A percentile compares a stretch with the other conserved stretches of the same genome.
These are phyloP conservation scores for Triticum aestivum DNA, from an alignment of 176 grass and related monocot species.

Conservation along the genomic window DNA sequence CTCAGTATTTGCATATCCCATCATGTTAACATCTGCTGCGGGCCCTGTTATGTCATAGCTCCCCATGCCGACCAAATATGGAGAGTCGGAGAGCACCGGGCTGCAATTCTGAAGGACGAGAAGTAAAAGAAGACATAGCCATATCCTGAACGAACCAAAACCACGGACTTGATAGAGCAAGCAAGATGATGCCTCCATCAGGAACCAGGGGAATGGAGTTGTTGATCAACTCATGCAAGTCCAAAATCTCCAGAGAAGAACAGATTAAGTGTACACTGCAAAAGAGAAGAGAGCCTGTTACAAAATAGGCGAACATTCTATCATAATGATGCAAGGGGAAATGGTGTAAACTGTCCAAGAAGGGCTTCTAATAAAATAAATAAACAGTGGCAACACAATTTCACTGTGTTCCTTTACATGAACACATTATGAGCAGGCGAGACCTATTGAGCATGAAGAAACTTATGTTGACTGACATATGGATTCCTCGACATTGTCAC, in stretches of 20 bases:
- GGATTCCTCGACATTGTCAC: not conserved
- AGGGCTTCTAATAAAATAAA: not conserved
- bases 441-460: not conserved
- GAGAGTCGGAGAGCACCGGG: conserved; percentile 47
- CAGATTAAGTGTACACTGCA: conserved; percentile 16
- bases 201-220: conserved; percentile 26
- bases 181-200: conserved; percentile 53
- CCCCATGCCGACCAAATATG: conserved; percentile 79
- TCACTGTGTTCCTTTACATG: not conserved
- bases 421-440: not conserved
- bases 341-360: not conserved
- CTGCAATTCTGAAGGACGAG: conserved; percentile 49
- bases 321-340: not conserved
- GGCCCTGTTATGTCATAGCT: conserved; percentile 97
- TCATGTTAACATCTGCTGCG: conserved; percentile 99
- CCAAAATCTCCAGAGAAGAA: not conserved
- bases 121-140: conserved; percentile 58
- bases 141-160: conserved; percentile 24
- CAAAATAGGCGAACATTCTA: not conserved
- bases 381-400: not conserved
- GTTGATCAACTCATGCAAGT: conserved; percentile 38
- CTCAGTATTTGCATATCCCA: conserved; percentile 94
- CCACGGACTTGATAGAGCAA: conserved; percentile 8
- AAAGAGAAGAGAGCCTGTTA: not conserved
- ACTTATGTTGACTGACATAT: not conserved